A percentile compares a stretch with the other conserved stretches of the same genome.
phyloP scores from a whole-genome alignment of 352 stramenopile genomes.

The Globisporangium solare region DNA sequence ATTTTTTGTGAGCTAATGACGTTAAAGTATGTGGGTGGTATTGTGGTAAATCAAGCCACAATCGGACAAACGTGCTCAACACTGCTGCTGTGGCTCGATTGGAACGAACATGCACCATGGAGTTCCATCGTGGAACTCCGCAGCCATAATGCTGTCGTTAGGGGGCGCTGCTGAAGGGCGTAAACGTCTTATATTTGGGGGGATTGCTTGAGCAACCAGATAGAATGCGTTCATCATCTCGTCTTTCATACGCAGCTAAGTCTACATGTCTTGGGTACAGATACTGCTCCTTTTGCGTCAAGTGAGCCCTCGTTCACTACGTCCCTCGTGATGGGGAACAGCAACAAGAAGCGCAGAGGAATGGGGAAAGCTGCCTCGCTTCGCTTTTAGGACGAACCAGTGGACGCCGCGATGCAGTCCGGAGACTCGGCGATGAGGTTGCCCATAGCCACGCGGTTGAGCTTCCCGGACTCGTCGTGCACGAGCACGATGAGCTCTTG shows the following conservation, averaged over 20 bases:
- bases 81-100: too few relatives aligned
- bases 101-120: too few relatives aligned
- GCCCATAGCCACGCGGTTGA: constrained; percentile 31
- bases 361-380: background rate
- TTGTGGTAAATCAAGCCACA: too few relatives aligned
- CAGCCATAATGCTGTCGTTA: too few relatives aligned
- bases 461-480: constrained; percentile 25
- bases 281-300: background rate
- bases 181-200: background rate
- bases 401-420: constrained; percentile 44
- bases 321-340: background rate
- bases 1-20: too few relatives aligned
- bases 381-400: constrained; percentile 13
- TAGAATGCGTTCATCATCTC: background rate
- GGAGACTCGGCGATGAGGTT: constrained; percentile 44
- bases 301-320: background rate
- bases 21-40: too few relatives aligned
- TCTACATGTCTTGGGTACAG: background rate
- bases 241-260: background rate
- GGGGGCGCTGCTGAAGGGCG: too few relatives aligned
- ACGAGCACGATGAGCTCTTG: constrained; percentile 32
- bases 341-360: background rate
- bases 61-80: too few relatives aligned
- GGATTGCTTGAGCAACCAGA: too few relatives aligned
- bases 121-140: too few relatives aligned